A percentile compares a stretch with the other conserved stretches of the same genome.
These are phyloP conservation scores for Botrytis medusae DNA, from an alignment of 2,329 filamentous ascomycete species.

Conservation along the genomic window DNA sequence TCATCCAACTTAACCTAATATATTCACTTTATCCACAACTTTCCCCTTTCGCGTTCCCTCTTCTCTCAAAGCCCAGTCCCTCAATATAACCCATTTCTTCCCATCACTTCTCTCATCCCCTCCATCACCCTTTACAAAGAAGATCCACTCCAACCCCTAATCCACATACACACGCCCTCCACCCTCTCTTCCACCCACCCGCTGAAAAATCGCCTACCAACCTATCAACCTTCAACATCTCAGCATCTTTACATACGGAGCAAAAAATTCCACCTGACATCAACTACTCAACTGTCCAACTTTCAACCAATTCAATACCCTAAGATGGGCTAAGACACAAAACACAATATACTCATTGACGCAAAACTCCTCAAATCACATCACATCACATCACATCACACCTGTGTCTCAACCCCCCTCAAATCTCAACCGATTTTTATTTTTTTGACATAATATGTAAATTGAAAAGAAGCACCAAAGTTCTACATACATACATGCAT, in stretches of 20 bases:
- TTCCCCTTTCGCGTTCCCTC: background rate
- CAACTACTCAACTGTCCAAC: background rate
- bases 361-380: background rate
- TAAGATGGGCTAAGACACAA: background rate
- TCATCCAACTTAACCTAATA: background rate
- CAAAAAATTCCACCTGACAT: background rate
- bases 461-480: background rate
- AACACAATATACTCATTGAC: background rate
- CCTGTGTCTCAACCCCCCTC: no score
- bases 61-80: background rate
- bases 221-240: background rate
- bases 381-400: background rate
- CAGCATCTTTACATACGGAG: background rate
- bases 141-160: no score
- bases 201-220: background rate
- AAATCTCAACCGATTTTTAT: no score
- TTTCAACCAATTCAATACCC: background rate
- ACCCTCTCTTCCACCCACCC: accelerated
- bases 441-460: background rate
- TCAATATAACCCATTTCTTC: background rate
- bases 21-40: background rate
- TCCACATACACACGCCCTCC: no score
- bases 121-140: no score
- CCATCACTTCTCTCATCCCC: background rate
- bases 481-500: conserved; percentile 5